phyloP scores from a whole-genome alignment of 257 asterid genomes.

The Handroanthus guayacan region DNA sequence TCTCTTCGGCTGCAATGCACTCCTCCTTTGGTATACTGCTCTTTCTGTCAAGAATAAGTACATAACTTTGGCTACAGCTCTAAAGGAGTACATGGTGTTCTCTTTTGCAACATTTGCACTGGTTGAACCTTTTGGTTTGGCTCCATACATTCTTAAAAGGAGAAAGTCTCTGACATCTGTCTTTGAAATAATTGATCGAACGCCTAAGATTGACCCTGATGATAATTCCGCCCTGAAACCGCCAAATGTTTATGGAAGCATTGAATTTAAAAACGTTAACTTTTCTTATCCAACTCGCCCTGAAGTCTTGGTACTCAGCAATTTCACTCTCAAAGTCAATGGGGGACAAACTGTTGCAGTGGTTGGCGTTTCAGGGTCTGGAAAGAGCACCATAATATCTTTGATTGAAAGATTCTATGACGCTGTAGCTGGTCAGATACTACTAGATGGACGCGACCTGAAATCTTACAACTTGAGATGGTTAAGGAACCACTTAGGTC shows the following conservation, averaged over 20 bases:
- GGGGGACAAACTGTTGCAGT: constrained; percentile 99
- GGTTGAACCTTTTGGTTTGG: constrained; percentile 99
- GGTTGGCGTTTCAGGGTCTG: constrained; percentile 98
- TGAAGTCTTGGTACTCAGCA: constrained; percentile 93
- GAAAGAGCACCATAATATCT: constrained; percentile 97
- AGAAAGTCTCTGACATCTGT: constrained; percentile 88
- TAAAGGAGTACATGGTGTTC: constrained; percentile 97
- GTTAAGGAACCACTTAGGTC: constrained; percentile 98
- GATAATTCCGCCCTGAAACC: constrained; percentile 92
- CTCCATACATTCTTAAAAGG: constrained; percentile 96
- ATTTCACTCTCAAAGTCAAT: constrained; percentile 91
- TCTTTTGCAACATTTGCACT: constrained; percentile 98
- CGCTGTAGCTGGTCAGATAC: constrained; percentile 92
- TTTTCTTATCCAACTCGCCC: constrained; percentile 96
- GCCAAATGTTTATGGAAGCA: constrained; percentile 97
- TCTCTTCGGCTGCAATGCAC: constrained; percentile 97
- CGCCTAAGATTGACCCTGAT: constrained; percentile 95
- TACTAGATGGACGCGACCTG: constrained; percentile 90
- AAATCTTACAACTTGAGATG: constrained; percentile 91
- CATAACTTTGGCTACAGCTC: constrained; percentile 74
- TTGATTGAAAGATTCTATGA: constrained; percentile 90
- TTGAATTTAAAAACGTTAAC: constrained; percentile 87
- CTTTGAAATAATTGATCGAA: constrained; percentile 92
- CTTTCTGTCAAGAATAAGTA: constrained; percentile 70
- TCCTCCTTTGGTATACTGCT: constrained; percentile 96